phyloP scores from a whole-genome alignment of 306 rosid genomes.

The Styphnolobium japonicum region DNA sequence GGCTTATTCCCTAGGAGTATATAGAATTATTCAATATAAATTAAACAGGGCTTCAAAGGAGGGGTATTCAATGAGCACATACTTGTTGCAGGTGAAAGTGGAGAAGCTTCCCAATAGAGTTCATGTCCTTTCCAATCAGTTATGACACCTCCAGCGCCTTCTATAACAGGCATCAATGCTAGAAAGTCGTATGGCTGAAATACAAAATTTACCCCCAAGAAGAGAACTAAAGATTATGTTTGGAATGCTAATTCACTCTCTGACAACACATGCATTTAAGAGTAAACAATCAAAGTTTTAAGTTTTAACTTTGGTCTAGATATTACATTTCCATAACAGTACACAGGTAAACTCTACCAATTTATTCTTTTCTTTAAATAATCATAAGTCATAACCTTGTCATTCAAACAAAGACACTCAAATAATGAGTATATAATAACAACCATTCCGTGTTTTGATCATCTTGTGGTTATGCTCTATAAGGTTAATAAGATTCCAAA shows the following conservation, averaged over 20 bases:
- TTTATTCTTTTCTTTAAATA: no score
- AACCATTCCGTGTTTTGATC: not conserved
- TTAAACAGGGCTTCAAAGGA: not conserved
- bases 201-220: slow-evolving; percentile 13
- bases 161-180: slow-evolving; percentile 80
- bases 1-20: no score
- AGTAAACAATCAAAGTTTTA: no score
- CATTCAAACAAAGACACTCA: no score
- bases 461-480: slow-evolving; percentile 7
- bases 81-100: slow-evolving; percentile 64
- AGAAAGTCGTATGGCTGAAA: slow-evolving; percentile 92
- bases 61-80: slow-evolving; percentile 21
- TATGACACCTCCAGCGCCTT: slow-evolving; percentile 92
- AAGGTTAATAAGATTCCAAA: not conserved
- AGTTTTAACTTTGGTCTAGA: no score
- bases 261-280: no score
- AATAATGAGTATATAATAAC: slow-evolving; percentile 1
- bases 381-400: no score
- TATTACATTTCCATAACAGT: no score
- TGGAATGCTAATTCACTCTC: no score
- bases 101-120: slow-evolving; percentile 85
- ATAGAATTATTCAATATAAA: no score
- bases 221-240: no score
- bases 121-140: slow-evolving; percentile 92
- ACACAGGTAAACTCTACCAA: no score